Conservation (phyloP, 345 rosid genomes). For the Populus davidiana region DNA sequence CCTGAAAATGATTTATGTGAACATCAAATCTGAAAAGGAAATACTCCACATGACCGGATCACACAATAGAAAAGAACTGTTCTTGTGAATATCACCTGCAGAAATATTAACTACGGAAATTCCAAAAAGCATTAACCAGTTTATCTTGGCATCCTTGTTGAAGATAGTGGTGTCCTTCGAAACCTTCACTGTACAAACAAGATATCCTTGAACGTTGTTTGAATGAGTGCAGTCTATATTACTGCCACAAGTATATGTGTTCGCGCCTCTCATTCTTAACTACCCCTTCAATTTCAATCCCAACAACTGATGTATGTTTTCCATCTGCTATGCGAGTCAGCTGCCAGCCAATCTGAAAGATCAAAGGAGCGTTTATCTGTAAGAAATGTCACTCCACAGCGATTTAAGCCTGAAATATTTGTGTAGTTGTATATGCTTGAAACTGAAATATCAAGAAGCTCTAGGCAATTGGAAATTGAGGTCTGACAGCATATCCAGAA, state of each 20-base stretch:
- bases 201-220: background rate
- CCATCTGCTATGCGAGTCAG: background rate
- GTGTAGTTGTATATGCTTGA: background rate
- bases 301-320: background rate
- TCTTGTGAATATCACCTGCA: background rate
- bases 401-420: conserved; percentile 2
- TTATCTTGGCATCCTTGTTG: conserved; percentile 17
- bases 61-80: background rate
- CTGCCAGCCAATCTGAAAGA: background rate
- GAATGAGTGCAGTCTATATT: conserved; percentile 4
- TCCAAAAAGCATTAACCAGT: too few species aligned
- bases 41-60: too few species aligned
- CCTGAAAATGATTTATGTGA: too few species aligned
- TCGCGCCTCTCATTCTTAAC: background rate
- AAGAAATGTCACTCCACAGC: conserved; percentile 14
- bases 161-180: conserved; percentile 21
- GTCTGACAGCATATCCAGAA: conserved; percentile 28
- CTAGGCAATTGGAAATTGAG: conserved; percentile 7
- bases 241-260: conserved; percentile 1
- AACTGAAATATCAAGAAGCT: background rate
- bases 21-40: background rate
- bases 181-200: conserved; percentile 12
- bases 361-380: conserved; percentile 5
- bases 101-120: background rate
- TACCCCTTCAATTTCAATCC: conserved; percentile 15